Percentiles rank a stretch among this genome's conserved stretches.
phyloP scores from a whole-genome alignment of 768 basidiomycete genomes.

The Rhizopogon vesiculosus region DNA sequence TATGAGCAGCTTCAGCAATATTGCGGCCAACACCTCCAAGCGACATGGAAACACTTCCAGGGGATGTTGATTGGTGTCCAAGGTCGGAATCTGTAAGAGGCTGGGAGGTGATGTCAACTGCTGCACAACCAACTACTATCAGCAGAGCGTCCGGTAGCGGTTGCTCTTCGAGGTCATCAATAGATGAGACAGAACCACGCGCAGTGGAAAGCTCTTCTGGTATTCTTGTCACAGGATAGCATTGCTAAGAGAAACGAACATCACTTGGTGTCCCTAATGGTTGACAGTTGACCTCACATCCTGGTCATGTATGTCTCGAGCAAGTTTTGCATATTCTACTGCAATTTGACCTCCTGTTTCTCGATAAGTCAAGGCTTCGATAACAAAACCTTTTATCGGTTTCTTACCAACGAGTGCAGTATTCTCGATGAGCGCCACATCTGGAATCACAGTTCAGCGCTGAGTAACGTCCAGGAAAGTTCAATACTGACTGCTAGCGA shows the following conservation, averaged over 20 bases:
- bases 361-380: neutral
- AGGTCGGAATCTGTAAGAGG: constrained; percentile 29
- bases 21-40: constrained; percentile 95
- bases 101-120: constrained; percentile 79
- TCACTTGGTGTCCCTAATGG: neutral
- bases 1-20: constrained; percentile 85
- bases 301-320: constrained; percentile 13
- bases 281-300: constrained; percentile 10
- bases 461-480: neutral
- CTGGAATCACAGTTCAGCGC: constrained; percentile 30
- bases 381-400: neutral
- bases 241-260: constrained; percentile 1
- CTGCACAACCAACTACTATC: constrained; percentile 80
- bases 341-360: constrained; percentile 72
- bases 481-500: constrained; percentile 57
- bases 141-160: constrained; percentile 30
- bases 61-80: constrained; percentile 67
- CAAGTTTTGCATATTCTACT: constrained; percentile 60
- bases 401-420: constrained; percentile 76
- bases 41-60: constrained; percentile 68
- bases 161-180: neutral
- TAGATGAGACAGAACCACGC: neutral
- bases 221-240: constrained; percentile 1
- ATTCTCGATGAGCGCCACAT: constrained; percentile 87
- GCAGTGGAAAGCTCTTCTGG: neutral